These are phyloP conservation scores for Termitomyces sp. DNA, from an alignment of 768 basidiomycete species.

Conservation along the genomic window DNA sequence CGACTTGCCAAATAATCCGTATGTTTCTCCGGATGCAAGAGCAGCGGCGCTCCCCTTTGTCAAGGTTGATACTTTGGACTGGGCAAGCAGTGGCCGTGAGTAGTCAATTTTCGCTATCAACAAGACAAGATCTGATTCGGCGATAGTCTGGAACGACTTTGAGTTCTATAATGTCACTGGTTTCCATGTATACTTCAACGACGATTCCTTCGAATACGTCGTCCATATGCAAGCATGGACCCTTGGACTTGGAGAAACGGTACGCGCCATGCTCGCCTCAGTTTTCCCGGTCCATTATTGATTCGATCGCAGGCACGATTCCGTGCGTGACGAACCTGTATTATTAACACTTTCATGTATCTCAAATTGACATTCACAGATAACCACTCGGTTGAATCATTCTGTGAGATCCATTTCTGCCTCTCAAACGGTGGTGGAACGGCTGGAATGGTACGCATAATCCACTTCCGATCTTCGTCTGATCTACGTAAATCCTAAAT, in stretches of 20 bases:
- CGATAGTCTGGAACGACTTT: not conserved
- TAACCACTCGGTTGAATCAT: not conserved
- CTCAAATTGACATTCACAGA: not conserved
- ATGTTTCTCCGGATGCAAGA: not conserved
- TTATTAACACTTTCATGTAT: not conserved
- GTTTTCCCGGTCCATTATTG: not conserved
- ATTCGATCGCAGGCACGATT: not conserved
- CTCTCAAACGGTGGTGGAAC: not conserved
- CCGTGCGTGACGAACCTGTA: not conserved
- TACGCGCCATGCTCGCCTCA: not conserved
- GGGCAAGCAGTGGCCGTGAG: not conserved
- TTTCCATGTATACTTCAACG: not conserved
- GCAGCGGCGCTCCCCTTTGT: not conserved
- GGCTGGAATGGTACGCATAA: not conserved
- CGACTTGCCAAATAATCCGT: not conserved
- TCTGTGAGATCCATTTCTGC: not conserved
- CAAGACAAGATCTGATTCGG: not conserved
- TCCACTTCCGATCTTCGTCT: not conserved
- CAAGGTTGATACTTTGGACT: not conserved
- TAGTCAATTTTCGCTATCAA: too few relatives aligned
- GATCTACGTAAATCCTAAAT: too few relatives aligned
- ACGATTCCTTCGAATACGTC: not conserved
- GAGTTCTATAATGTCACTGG: not conserved
- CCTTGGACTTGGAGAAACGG: not conserved
- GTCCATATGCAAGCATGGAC: not conserved